These are phyloP conservation scores for Lepidium africanum DNA, from an alignment of 345 rosid genomes.

Conservation along the genomic window DNA sequence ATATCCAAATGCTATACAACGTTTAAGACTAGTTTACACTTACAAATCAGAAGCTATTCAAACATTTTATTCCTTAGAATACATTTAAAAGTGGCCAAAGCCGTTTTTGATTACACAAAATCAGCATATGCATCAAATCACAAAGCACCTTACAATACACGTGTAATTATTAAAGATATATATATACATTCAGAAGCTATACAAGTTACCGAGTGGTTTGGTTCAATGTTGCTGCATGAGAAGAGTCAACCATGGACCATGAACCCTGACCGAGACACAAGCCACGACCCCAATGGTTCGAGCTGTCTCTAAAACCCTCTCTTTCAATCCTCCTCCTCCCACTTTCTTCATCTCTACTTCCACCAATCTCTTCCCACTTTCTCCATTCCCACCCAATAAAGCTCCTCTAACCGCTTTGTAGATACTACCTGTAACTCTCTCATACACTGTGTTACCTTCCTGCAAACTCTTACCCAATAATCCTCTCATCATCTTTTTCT, in stretches of 20 bases:
- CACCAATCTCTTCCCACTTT: constrained; percentile 44
- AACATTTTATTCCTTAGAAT: constrained; percentile 5
- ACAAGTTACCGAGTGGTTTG: constrained; percentile 12
- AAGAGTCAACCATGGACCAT: constrained; percentile 57
- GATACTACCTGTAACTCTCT: constrained; percentile 56
- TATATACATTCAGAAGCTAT: constrained; percentile 10
- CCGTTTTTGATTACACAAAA: constrained; percentile 25
- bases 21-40: background rate
- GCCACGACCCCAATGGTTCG: constrained; percentile 58
- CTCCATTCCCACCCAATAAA: constrained; percentile 53
- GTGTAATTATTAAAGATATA: constrained; percentile 8
- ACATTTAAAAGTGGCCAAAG: background rate
- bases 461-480: constrained; percentile 68
- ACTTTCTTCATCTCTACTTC: constrained; percentile 43
- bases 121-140: constrained; percentile 28
- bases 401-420: constrained; percentile 62
- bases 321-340: constrained; percentile 39
- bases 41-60: constrained; percentile 1
- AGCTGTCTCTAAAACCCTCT: constrained; percentile 54
- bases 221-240: constrained; percentile 27
- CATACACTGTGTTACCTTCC: constrained; percentile 70
- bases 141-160: constrained; percentile 12
- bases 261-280: constrained; percentile 50
- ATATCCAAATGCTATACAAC: background rate
- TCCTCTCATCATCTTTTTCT: constrained; percentile 56